A percentile compares a stretch with the other conserved stretches of the same genome.
Conservation (phyloP, 2,329 filamentous ascomycete species). For the Cercospora zeae-maydis region DNA sequence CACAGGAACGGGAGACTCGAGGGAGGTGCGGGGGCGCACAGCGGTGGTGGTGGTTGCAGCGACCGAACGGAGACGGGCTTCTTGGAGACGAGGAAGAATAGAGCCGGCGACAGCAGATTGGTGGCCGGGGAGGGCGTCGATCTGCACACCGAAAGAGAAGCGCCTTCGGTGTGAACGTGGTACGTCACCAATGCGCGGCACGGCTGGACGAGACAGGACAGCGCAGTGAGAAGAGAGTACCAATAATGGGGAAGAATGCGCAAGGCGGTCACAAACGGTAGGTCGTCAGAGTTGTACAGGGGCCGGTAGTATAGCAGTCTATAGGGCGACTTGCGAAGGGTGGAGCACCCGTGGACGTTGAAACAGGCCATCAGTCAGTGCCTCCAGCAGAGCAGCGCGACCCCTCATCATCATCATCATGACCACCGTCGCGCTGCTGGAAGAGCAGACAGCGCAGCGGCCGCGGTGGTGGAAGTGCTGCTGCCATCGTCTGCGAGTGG, state of each 20-base stretch:
- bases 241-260: neutral
- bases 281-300: constrained; percentile 1
- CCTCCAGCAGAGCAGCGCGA: neutral
- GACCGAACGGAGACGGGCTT: constrained; percentile 12
- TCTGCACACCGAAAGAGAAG: constrained; percentile 6
- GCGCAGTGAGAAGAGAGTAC: neutral
- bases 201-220: neutral
- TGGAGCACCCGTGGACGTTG: constrained; percentile 3
- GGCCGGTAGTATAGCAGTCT: neutral
- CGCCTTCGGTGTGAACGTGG: neutral
- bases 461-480: neutral
- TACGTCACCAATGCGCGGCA: constrained; percentile 9
- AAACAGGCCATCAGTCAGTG: neutral
- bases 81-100: constrained; percentile 9
- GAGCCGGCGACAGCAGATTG: constrained; percentile 3
- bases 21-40: neutral
- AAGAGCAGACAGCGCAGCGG: neutral
- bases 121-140: constrained; percentile 5
- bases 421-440: neutral
- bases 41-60: constrained; percentile 2
- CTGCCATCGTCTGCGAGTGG: neutral
- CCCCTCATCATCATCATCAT: neutral
- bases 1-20: neutral
- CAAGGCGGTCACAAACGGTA: constrained; percentile 2
- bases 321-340: neutral